Percentiles rank a stretch among this genome's conserved stretches.
phyloP scores from a whole-genome alignment of 2,329 filamentous ascomycete species.

The Chrysoporthe deuterocubensis region DNA sequence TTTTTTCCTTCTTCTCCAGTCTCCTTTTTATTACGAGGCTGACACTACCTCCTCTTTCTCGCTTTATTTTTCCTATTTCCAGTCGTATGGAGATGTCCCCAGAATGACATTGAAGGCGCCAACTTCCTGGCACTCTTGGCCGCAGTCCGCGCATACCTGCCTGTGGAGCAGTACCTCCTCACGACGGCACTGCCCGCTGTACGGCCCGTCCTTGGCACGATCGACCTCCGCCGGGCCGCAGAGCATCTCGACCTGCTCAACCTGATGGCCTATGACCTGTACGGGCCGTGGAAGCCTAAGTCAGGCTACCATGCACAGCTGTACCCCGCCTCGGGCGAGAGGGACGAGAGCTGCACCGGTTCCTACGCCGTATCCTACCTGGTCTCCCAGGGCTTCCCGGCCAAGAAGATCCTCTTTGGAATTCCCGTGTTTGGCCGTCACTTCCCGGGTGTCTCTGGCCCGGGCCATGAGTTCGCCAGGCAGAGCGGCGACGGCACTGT shows the following conservation, averaged over 20 bases:
- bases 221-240: slow-evolving; percentile 66
- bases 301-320: slow-evolving; percentile 79
- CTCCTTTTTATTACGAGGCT: slow-evolving; percentile 8
- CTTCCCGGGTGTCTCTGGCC: slow-evolving; percentile 67
- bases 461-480: slow-evolving; percentile 62
- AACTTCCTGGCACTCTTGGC: slow-evolving; percentile 73
- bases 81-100: slow-evolving; percentile 85
- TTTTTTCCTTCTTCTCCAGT: background rate
- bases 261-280: slow-evolving; percentile 81
- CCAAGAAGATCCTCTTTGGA: slow-evolving; percentile 74
- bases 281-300: slow-evolving; percentile 68
- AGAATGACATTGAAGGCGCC: slow-evolving; percentile 65
- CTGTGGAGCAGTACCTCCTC: slow-evolving; percentile 69
- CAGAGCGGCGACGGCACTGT: slow-evolving; percentile 72
- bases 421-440: slow-evolving; percentile 77
- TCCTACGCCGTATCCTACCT: slow-evolving; percentile 69
- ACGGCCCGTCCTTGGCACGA: slow-evolving; percentile 67
- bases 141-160: slow-evolving; percentile 68
- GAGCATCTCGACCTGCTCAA: slow-evolving; percentile 76
- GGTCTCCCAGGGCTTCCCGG: slow-evolving; percentile 66
- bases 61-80: too few relatives aligned
- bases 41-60: too few relatives aligned
- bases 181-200: slow-evolving; percentile 74
- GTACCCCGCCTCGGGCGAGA: slow-evolving; percentile 56
- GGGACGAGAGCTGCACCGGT: slow-evolving; percentile 67